Percentiles rank a stretch among this genome's conserved stretches.
Evolutionary conservation across 805 yeast genomes (phyloP).

Genomic region (Metschnikowia colocasiae): DNA sequence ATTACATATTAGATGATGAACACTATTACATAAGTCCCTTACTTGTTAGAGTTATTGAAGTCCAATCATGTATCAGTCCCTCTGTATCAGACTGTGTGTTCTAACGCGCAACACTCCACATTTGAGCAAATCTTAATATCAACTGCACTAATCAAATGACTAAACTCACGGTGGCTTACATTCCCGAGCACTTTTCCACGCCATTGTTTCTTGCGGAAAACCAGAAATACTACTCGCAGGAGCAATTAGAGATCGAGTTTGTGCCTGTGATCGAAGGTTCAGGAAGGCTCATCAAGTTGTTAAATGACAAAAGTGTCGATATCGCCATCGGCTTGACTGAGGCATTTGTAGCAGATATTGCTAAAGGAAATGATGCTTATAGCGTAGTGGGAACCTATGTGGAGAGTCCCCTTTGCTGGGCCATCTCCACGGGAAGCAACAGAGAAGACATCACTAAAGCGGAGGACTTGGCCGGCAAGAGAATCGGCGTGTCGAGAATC

Average conservation of each 20-base stretch:
- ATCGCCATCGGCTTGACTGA: constrained; percentile 88
- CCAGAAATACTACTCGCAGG: constrained; percentile 51
- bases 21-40: too few species aligned
- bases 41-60: too few species aligned
- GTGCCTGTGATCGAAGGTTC: constrained; percentile 81
- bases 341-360: constrained; percentile 81
- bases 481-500: constrained; percentile 77
- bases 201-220: constrained; percentile 71
- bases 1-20: too few species aligned
- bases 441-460: constrained; percentile 53
- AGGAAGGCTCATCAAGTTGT: constrained; percentile 76
- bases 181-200: constrained; percentile 91
- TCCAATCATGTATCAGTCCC: too few species aligned
- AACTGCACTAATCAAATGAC: constrained; percentile 3
- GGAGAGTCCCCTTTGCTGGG: constrained; percentile 85
- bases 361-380: constrained; percentile 63
- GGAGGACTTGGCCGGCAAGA: constrained; percentile 54
- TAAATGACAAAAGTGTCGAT: constrained; percentile 62
- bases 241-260: constrained; percentile 55
- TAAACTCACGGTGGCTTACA: constrained; percentile 60
- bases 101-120: too few species aligned
- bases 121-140: neutral
- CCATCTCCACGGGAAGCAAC: constrained; percentile 70
- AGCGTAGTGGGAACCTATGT: constrained; percentile 80
- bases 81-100: too few species aligned